Evolutionary conservation across 768 basidiomycete genomes (phyloP), one percentile per base, ranked within the genome.

Genomic region (Mrakia hoshinonis): DNA sequence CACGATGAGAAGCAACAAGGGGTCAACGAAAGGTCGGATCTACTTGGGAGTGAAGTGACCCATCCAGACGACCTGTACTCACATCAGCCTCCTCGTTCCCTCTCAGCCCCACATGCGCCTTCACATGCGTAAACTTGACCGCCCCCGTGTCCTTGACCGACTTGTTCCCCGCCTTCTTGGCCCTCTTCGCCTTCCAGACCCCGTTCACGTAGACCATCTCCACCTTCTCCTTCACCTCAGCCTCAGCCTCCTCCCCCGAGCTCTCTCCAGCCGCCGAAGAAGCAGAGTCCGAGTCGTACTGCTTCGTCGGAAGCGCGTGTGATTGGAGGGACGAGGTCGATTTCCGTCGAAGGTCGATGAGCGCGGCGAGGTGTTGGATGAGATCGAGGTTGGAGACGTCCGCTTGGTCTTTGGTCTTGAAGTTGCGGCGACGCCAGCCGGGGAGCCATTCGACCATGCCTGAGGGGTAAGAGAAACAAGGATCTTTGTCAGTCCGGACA

Each of bases 381-480:
- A 72, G 65, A 47, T 72, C 70, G 34, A 60, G 26, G 47, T 72
- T 72, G 31, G 47, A 13, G 15, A 71, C 70, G 22, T 46, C 43
- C 3, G 1, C 22, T 9, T 43, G 39, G 20, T 26, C n/a, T 15
- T 51, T 20, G 20, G 12, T 49, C 39, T 58, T 54, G 55, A 65
- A 71, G 11, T 43, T 38, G 9, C 38, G 29, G 15, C 29, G n/a
- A 18, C 70, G 34, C 70, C 64, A 66, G 26, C 31, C 26, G 1
- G 70, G 64, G 5, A 71, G 64, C 70, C 70, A 71, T 29, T 69
- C 54, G 12, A 12, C 20, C n/a, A 60, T 26, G 24, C 3, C 36
- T 34, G 67, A 18, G 3, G 49, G 36, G 20, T 12, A 7, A 55
- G 36, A 12, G 22, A 13, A 55, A 13, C 5, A 36, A 26, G 36